A percentile compares a stretch with the other conserved stretches of the same genome.
These are phyloP conservation scores for Mucor lusitanicus DNA, from an alignment of 371 early-diverging fungal genomes.

Conservation along the genomic window DNA sequence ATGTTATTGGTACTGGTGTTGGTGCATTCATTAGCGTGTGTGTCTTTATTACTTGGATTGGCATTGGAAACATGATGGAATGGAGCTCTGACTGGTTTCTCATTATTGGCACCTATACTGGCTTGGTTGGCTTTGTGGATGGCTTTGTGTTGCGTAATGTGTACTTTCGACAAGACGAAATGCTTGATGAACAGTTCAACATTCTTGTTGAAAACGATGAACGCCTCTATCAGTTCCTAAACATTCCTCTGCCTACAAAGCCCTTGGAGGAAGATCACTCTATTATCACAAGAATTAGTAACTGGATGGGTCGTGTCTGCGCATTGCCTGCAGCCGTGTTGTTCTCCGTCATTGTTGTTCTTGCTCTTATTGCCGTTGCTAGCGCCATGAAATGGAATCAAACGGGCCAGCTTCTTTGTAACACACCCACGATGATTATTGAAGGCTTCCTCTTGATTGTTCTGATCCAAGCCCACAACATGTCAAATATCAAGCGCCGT, in stretches of 20 bases:
- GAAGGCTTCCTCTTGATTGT: constrained; percentile 29
- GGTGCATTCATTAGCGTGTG: constrained; percentile 14
- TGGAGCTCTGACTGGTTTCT: too few relatives aligned
- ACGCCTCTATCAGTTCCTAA: constrained; percentile 9
- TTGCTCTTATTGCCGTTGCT: constrained; percentile 20
- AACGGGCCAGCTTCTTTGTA: constrained; percentile 25
- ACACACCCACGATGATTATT: constrained; percentile 26
- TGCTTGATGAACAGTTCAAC: constrained; percentile 18
- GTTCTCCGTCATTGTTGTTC: constrained; percentile 2
- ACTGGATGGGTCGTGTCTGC: constrained; percentile 16
- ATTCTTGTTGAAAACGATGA: constrained; percentile 7
- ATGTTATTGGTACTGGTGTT: constrained; percentile 25
- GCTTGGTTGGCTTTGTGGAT: constrained; percentile 28
- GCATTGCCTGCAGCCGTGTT: constrained; percentile 14
- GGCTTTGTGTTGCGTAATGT: constrained; percentile 29
- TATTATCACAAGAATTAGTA: constrained; percentile 4
- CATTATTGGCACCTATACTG: constrained; percentile 18
- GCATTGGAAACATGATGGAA: too few relatives aligned
- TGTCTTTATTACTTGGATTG: constrained; percentile 19
- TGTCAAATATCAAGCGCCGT: constrained; percentile 15
- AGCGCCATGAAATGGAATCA: constrained; percentile 19
- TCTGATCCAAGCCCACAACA: constrained; percentile 23
- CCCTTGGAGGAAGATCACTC: not conserved
- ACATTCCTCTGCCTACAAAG: constrained; percentile 4
- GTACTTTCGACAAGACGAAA: constrained; percentile 17